Evolutionary conservation across 148 eudicot genomes (phyloP), one percentile per base, ranked within the genome.

Genomic region (Cornus suecica): DNA sequence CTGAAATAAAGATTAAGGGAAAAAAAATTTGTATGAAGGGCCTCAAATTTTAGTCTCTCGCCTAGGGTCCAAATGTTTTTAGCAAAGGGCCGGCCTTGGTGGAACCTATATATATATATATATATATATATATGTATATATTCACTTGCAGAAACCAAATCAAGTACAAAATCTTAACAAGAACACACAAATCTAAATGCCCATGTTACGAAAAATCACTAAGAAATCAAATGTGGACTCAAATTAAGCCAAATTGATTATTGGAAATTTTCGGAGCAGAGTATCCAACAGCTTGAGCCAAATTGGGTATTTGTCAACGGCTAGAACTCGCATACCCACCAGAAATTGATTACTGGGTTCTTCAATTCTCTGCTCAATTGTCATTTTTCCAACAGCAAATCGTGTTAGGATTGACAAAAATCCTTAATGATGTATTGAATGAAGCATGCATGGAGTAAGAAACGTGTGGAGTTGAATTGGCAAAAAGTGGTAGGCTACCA

Each of bases 271-370:
- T 22, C 87, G 82, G 10, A 88, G 79, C 7, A 84, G 83, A 72
- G 86, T 76, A 8, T 84, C 82, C n/a, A 88, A 76, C 23, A 88
- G 71, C 70, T 27, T 79, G 52, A 89, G 86, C 69, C 90, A 89
- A 52, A 75, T 83, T 8, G 87, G 85, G 51, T 89, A 78, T 76
- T 89, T 90, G 64, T 89, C 92, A 22, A 89, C 92, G 13, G 92
- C 92, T 23, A 89, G 78, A 23, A 89, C 92, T 37, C 90, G 76
- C 92, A 89, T 86, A 5, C 92, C 92, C 68, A 86, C 81, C 24
- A 90, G 92, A 80, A 89, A 89, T 67, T 81, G 76, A 30, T 84
- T 87, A 37, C 20, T 70, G 10, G 76, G 11, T 65, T 83, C 78
- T 69, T 75, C 80, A 34, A 31, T 80, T 8, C 70, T 75, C 30